phyloP scores from a whole-genome alignment of 352 stramenopile genomes.

The Pythium plurisporium region DNA sequence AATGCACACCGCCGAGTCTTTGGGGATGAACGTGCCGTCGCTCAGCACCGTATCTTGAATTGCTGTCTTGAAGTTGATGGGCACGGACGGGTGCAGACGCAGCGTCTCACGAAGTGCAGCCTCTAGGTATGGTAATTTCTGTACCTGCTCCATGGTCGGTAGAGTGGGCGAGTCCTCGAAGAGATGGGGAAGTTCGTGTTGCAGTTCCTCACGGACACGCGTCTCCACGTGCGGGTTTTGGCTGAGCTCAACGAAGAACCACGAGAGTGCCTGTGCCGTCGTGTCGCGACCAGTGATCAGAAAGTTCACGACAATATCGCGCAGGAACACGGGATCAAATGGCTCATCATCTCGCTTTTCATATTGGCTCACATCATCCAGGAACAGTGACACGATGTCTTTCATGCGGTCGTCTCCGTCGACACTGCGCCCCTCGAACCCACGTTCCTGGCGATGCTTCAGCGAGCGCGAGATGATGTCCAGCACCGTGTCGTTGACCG shows the following conservation, averaged over 20 bases:
- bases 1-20: conserved; percentile 17
- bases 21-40: conserved; percentile 28
- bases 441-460: conserved; percentile 5
- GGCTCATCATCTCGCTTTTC: conserved; percentile 14
- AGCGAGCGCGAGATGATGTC: conserved; percentile 42
- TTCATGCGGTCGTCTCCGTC: conserved; percentile 6
- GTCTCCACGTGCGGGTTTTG: conserved; percentile 40
- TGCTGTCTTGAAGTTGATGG: conserved; percentile 25
- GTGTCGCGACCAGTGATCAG: conserved; percentile 77
- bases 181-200: conserved; percentile 21
- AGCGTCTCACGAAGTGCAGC: conserved; percentile 38
- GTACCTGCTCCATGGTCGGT: conserved; percentile 39
- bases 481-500: conserved; percentile 46
- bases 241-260: conserved; percentile 64
- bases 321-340: conserved; percentile 44
- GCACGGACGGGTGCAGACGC: conserved; percentile 36
- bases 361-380: conserved; percentile 26
- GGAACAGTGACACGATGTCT: conserved; percentile 50
- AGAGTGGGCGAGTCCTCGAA: not conserved
- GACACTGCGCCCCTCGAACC: no score
- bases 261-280: conserved; percentile 65
- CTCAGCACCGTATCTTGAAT: conserved; percentile 25
- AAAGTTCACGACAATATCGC: conserved; percentile 77
- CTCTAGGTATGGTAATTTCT: conserved; percentile 44
- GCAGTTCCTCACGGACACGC: conserved; percentile 46